phyloP scores from a whole-genome alignment of 2,329 filamentous ascomycete genomes.

The Grosmannia clavigera region DNA sequence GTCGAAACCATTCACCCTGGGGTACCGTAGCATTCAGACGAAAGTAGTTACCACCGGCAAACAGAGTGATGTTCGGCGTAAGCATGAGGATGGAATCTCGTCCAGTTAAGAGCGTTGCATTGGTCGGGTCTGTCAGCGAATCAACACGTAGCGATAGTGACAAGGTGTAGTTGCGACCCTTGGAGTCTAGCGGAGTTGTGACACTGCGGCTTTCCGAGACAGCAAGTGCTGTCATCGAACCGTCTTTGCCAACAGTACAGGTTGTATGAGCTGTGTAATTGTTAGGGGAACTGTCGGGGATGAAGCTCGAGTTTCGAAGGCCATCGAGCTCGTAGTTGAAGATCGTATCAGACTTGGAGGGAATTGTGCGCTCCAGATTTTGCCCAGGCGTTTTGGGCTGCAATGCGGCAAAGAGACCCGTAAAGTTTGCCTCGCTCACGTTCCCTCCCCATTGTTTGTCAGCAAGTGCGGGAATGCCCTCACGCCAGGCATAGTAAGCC shows the following conservation, averaged over 20 bases:
- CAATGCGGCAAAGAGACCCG: slow-evolving; percentile 25
- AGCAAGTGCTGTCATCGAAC: slow-evolving; percentile 14
- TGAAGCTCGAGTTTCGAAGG: not conserved
- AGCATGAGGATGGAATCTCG: slow-evolving; percentile 29
- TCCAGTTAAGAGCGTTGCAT: slow-evolving; percentile 28
- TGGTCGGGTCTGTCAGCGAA: slow-evolving; percentile 19
- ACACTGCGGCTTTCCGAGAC: slow-evolving; percentile 27
- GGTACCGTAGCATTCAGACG: slow-evolving; percentile 22
- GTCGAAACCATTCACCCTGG: slow-evolving; percentile 16
- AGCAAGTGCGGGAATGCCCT: slow-evolving; percentile 36
- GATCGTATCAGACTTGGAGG: slow-evolving; percentile 23
- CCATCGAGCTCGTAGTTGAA: slow-evolving; percentile 21
- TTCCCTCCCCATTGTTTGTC: slow-evolving; percentile 37
- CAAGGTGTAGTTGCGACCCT: slow-evolving; percentile 45
- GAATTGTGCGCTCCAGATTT: slow-evolving; percentile 33
- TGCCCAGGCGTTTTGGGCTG: slow-evolving; percentile 30
- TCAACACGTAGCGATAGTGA: slow-evolving; percentile 26
- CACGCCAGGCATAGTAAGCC: slow-evolving; percentile 36
- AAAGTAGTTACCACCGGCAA: slow-evolving; percentile 23
- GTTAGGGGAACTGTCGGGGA: slow-evolving; percentile 26
- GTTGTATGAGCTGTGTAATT: slow-evolving; percentile 25
- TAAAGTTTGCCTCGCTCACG: no score
- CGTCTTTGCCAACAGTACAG: slow-evolving; percentile 20
- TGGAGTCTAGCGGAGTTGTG: slow-evolving; percentile 34
- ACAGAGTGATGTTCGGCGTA: slow-evolving; percentile 23